A percentile compares a stretch with the other conserved stretches of the same genome.
phyloP scores from a whole-genome alignment of 495 filamentous ascomycete genomes.

The Antarctomyces pellizariae region DNA sequence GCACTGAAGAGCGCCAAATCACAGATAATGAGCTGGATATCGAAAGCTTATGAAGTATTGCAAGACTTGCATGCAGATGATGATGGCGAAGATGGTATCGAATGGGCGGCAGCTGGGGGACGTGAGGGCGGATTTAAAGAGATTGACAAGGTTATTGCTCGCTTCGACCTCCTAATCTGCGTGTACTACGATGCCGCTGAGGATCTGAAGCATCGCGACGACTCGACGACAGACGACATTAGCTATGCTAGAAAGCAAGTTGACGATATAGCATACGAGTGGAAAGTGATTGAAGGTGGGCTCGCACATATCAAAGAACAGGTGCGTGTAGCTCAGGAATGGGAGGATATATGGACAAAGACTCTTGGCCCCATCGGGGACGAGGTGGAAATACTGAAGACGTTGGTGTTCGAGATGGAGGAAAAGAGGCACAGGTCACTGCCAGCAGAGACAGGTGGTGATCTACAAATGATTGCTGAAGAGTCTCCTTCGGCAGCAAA shows the following conservation, averaged over 20 bases:
- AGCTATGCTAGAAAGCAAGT: slow-evolving; percentile 57
- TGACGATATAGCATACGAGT: slow-evolving; percentile 64
- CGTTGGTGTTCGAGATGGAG: slow-evolving; percentile 89
- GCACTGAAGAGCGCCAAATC: slow-evolving; percentile 63
- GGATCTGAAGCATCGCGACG: slow-evolving; percentile 54
- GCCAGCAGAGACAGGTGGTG: slow-evolving; percentile 29
- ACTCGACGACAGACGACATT: slow-evolving; percentile 46
- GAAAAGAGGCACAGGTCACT: slow-evolving; percentile 62
- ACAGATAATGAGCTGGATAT: slow-evolving; percentile 81
- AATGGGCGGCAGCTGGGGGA: slow-evolving; percentile 87
- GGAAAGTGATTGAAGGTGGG: slow-evolving; percentile 52
- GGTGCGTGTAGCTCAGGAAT: slow-evolving; percentile 93
- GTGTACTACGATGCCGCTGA: slow-evolving; percentile 85
- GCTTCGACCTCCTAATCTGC: slow-evolving; percentile 68
- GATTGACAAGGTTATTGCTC: slow-evolving; percentile 62
- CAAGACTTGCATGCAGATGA: slow-evolving; percentile 74
- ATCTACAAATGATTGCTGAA: slow-evolving; percentile 80
- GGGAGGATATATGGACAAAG: slow-evolving; percentile 89
- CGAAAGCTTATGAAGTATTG: slow-evolving; percentile 70
- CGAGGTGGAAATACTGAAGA: slow-evolving; percentile 64
- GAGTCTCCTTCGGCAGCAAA: slow-evolving; percentile 41
- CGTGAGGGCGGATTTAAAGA: slow-evolving; percentile 63
- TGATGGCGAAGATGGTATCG: slow-evolving; percentile 91
- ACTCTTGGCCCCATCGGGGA: slow-evolving; percentile 82
- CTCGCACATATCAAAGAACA: slow-evolving; percentile 63